Evolutionary conservation across 148 eudicot species (phyloP), one percentile per base, ranked within the genome.

Genomic region (Pharnaceum exiguum): DNA sequence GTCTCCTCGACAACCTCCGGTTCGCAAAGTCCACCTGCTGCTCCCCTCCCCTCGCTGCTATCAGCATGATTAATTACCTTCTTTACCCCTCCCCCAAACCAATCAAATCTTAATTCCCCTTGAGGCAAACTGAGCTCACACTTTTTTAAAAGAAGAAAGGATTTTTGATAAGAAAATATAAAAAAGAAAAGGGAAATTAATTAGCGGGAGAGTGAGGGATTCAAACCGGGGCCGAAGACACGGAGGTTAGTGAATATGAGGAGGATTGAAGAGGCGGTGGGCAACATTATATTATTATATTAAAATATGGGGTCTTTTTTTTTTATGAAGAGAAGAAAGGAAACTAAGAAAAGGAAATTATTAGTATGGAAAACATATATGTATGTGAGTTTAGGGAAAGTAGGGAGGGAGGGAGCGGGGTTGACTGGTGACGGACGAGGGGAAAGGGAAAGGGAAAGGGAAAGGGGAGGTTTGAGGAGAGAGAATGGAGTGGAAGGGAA

Each of bases 171-270:
- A 43, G 22, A 63, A 30, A 28, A 11, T 12, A 1, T 0, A 17
- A 29, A 29, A 30, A 89, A 72, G 89, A 85, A 50, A 62, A 57
- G 51, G 72, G 63, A 48, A 71, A 82, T 55, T 86, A 67, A 80
- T 86, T 82, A 60, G 80, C 84, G 77, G 83, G 63, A 73, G 78
- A 80, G 75, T 69, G 60, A 21, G 95, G 95, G 95, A 83, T 86
- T 86, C 95, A 86, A 78, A 54, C 89, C 89, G 50, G 95, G 95
- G 29, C 95, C 95, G 22, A 78, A 69, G 39, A 81, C 89, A 56
- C 89, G 84, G 39, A 81, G 89, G 75, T 80, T 86, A 5, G 27
- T 40, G 28, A 70, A 62, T 18, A 56, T 48, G 51, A 63, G 32
- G 15, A 77, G 40, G 60, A 59, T 66, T 24, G 73, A 77, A 16